Percentiles rank a stretch among this genome's conserved stretches.
phyloP scores from a whole-genome alignment of 2,329 filamentous ascomycete genomes.

The Sporothrix variecibatus region DNA sequence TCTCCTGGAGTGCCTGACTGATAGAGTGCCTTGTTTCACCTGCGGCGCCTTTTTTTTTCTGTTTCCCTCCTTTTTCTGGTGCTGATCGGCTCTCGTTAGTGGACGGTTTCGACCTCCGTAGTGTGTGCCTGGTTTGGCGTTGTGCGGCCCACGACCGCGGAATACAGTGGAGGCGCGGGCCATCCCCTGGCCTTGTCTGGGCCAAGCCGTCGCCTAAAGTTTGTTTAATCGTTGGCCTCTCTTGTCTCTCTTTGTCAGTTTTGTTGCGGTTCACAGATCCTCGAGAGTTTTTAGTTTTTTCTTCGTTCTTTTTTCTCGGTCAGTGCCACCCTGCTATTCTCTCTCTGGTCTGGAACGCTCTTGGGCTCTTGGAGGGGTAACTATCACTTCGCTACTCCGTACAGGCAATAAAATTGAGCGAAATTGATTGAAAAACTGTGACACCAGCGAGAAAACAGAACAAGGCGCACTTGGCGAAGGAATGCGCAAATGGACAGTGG shows the following conservation, averaged over 20 bases:
- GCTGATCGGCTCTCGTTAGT: neutral
- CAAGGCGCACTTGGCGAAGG: neutral
- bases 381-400: no score
- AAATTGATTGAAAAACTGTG: neutral
- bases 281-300: neutral
- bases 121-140: neutral
- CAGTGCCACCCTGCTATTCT: neutral
- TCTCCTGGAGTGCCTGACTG: neutral
- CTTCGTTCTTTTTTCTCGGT: neutral
- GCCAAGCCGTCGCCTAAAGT: neutral
- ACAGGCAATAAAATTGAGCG: neutral
- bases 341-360: neutral
- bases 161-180: constrained; percentile 9
- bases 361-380: neutral
- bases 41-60: neutral
- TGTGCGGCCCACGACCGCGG: neutral
- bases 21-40: constrained; percentile 14
- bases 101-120: neutral
- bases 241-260: no score
- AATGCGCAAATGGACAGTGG: neutral
- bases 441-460: neutral
- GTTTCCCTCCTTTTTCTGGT: neutral
- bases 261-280: neutral
- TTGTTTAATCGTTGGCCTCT: neutral
- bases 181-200: neutral